Conservation (phyloP, 2,329 filamentous ascomycete genomes). For the Myriosclerotinia scirpicola region DNA sequence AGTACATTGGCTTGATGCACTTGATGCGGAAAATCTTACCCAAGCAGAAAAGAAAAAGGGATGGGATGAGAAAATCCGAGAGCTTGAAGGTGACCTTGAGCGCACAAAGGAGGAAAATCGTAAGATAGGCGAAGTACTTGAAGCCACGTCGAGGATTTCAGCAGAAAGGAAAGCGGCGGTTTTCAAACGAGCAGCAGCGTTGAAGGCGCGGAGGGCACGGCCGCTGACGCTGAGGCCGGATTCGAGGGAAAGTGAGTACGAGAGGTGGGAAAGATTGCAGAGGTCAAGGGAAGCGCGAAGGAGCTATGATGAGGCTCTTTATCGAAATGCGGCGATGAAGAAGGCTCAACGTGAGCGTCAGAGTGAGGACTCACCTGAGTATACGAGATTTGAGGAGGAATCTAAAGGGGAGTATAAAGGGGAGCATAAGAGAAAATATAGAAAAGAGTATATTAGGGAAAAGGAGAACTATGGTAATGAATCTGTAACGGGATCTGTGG, state of each 20-base stretch:
- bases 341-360: accelerated
- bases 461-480: too few species aligned
- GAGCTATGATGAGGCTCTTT: neutral
- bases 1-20: neutral
- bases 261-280: neutral
- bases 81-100: too few species aligned
- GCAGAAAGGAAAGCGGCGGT: neutral
- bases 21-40: neutral
- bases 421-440: too few species aligned
- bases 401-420: too few species aligned
- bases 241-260: neutral
- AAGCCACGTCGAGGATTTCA: neutral
- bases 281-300: neutral
- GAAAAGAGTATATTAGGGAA: too few species aligned
- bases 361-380: neutral
- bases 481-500: too few species aligned
- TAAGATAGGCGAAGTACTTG: neutral
- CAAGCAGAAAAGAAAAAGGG: neutral
- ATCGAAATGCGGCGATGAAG: neutral
- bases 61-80: neutral
- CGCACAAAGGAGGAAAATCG: too few species aligned
- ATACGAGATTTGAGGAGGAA: neutral
- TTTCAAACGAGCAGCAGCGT: too few species aligned
- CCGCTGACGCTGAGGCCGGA: neutral
- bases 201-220: neutral